Conservation (phyloP, 345 rosid species). For the Bruguiera sexangula region DNA sequence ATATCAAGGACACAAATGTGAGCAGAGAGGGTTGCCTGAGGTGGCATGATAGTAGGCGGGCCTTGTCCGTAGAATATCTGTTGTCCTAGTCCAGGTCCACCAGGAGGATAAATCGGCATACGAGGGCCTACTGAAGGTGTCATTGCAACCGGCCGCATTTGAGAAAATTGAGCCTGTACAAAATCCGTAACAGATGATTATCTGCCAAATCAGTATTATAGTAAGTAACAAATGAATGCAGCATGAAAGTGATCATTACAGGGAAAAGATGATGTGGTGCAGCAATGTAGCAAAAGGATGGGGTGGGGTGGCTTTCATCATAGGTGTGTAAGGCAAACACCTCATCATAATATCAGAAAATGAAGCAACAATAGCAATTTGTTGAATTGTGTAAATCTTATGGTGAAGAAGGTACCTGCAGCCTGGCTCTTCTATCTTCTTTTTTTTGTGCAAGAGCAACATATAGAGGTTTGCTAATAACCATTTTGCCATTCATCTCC, state of each 20-base stretch:
- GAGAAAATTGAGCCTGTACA: conserved; percentile 85
- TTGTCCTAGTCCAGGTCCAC: conserved; percentile 75
- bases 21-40: conserved; percentile 46
- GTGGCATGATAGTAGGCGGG: conserved; percentile 81
- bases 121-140: conserved; percentile 74
- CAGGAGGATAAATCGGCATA: conserved; percentile 78
- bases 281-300: too few species aligned
- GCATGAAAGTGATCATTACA: neutral
- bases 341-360: too few species aligned
- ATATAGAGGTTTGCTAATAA: conserved; percentile 81
- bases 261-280: too few species aligned
- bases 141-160: conserved; percentile 73
- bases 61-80: conserved; percentile 84
- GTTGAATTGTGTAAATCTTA: neutral
- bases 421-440: conserved; percentile 90
- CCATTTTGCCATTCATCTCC: conserved; percentile 96
- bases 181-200: neutral
- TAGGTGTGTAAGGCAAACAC: too few species aligned
- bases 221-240: neutral
- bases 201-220: neutral
- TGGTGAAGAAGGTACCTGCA: conserved; percentile 52
- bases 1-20: neutral
- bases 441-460: conserved; percentile 93
- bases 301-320: too few species aligned
- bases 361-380: neutral